Evolutionary conservation across 306 rosid species (phyloP).

Genomic region (Luffa aegyptiaca): DNA sequence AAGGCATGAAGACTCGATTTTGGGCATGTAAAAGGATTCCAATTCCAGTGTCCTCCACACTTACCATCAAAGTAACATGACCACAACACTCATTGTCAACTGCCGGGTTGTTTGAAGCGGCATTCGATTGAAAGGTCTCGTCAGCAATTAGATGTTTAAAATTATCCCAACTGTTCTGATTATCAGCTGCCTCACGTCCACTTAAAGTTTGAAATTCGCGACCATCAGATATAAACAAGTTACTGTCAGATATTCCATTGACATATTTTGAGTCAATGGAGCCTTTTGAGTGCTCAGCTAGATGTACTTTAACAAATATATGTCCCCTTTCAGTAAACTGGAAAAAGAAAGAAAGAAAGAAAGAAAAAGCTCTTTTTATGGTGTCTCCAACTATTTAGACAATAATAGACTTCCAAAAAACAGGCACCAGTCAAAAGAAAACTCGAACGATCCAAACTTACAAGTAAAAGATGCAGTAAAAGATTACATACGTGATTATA

Average conservation of each 20-base stretch:
- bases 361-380: background rate
- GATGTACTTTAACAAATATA: conserved; percentile 78
- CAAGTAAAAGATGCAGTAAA: background rate
- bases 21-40: conserved; percentile 91
- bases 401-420: background rate
- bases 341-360: background rate
- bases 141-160: conserved; percentile 58
- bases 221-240: conserved; percentile 28
- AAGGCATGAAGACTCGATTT: conserved; percentile 78
- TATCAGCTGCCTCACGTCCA: conserved; percentile 88
- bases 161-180: conserved; percentile 71
- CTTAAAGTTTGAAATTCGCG: conserved; percentile 62
- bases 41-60: conserved; percentile 92
- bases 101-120: conserved; percentile 24
- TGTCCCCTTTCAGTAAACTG: conserved; percentile 99
- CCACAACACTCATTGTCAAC: conserved; percentile 38
- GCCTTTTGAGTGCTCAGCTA: conserved; percentile 42
- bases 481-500: background rate
- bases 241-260: conserved; percentile 56
- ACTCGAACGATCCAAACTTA: background rate
- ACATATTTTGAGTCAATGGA: conserved; percentile 35
- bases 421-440: background rate
- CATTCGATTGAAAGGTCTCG: conserved; percentile 45
- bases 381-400: background rate
- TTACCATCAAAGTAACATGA: conserved; percentile 62